Percentiles rank a stretch among this genome's conserved stretches.
Evolutionary conservation across 129 eudicot genomes (phyloP).

Genomic region (Chrysanthemum makinoi): DNA sequence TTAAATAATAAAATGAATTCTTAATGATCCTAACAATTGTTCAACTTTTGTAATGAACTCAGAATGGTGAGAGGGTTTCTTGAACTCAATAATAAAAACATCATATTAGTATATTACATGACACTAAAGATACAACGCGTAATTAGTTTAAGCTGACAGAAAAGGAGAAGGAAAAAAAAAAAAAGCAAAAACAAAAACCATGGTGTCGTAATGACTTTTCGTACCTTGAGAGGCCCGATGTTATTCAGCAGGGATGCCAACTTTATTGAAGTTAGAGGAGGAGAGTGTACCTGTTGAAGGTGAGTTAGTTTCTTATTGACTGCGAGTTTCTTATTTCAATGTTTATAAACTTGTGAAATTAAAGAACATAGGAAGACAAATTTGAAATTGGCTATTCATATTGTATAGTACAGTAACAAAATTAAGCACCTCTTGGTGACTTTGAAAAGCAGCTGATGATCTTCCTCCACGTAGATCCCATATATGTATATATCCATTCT

Average conservation of each 20-base stretch:
- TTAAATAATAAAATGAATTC: too few species aligned
- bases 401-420: neutral
- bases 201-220: slow-evolving; percentile 3
- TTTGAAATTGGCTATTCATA: neutral
- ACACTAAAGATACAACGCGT: neutral
- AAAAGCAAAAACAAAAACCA: slow-evolving; percentile 6
- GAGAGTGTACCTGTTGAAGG: slow-evolving; percentile 43
- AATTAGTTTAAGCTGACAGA: neutral
- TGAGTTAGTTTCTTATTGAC: slow-evolving; percentile 17
- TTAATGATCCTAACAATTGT: too few species aligned
- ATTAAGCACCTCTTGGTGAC: slow-evolving; percentile 66
- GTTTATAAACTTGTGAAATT: too few species aligned
- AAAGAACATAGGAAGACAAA: too few species aligned
- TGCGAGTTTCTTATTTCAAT: slow-evolving; percentile 8
- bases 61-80: neutral
- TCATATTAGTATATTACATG: neutral
- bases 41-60: neutral
- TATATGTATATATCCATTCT: slow-evolving; percentile 63
- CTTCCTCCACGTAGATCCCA: slow-evolving; percentile 99
- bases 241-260: slow-evolving; percentile 70
- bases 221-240: slow-evolving; percentile 75
- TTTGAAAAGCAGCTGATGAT: slow-evolving; percentile 67
- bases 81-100: neutral
- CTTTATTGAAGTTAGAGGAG: slow-evolving; percentile 65
- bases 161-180: slow-evolving; percentile 11